phyloP scores from a whole-genome alignment of 148 eudicot genomes.

The Chenopodium suecicum region DNA sequence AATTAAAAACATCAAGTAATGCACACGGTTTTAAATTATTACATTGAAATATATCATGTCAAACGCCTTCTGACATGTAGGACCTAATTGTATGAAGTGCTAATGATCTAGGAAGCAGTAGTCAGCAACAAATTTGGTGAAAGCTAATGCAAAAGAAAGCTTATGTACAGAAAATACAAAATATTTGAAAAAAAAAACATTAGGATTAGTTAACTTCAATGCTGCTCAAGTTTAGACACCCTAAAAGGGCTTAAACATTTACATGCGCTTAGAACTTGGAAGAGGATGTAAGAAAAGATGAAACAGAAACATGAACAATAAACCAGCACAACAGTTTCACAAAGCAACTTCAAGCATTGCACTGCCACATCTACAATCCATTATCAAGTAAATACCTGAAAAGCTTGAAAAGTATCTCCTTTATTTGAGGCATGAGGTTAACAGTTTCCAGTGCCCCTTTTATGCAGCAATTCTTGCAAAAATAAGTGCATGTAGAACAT shows the following conservation, averaged over 20 bases:
- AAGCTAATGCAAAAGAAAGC: neutral
- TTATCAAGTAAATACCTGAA: slow-evolving; percentile 11
- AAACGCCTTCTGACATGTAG: neutral
- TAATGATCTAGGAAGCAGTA: neutral
- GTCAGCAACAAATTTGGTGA: neutral
- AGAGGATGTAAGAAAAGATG: neutral
- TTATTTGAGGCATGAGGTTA: slow-evolving; percentile 1
- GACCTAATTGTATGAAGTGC: neutral
- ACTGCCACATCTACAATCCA: slow-evolving; percentile 5
- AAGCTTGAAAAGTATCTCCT: neutral
- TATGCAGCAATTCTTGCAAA: slow-evolving; percentile 14
- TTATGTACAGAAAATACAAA: neutral
- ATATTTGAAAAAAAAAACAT: too few relatives aligned
- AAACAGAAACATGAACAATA: neutral
- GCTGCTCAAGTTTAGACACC: neutral
- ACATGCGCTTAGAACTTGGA: neutral
- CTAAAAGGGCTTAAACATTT: neutral
- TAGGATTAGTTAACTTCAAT: neutral
- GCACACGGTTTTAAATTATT: too few relatives aligned
- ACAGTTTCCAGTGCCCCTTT: slow-evolving; percentile 5
- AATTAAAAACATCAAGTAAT: too few relatives aligned
- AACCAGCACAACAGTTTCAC: neutral
- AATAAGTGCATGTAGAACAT: slow-evolving; percentile 5
- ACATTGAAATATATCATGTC: too few relatives aligned
- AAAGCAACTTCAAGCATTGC: neutral